phyloP scores from a whole-genome alignment of 305 asterid species.

The Solanum hybrid region DNA sequence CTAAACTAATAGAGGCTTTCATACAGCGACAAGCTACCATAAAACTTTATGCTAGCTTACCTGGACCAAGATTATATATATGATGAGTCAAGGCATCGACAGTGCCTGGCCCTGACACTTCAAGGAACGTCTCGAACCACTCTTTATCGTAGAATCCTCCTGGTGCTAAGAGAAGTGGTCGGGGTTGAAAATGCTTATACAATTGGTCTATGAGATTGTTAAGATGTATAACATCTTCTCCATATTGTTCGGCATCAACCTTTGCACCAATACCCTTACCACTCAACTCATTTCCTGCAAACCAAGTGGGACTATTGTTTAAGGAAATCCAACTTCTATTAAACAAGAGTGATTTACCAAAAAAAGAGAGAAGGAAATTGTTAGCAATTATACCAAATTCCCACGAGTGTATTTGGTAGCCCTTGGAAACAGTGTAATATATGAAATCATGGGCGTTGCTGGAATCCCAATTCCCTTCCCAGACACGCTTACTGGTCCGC shows the following conservation, averaged over 20 bases:
- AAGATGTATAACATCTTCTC: slow-evolving; percentile 51
- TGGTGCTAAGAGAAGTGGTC: slow-evolving; percentile 63
- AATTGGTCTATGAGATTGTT: slow-evolving; percentile 39
- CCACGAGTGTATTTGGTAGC: slow-evolving; percentile 69
- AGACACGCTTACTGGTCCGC: slow-evolving; percentile 24
- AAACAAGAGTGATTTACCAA: neutral
- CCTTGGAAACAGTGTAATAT: slow-evolving; percentile 63
- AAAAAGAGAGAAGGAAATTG: neutral
- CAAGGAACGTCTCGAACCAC: slow-evolving; percentile 62
- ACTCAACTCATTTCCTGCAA: slow-evolving; percentile 76
- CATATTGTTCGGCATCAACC: slow-evolving; percentile 62
- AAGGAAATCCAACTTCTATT: neutral
- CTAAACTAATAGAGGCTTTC: neutral
- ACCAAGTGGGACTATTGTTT: slow-evolving; percentile 2
- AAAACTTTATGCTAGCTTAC: slow-evolving; percentile 18
- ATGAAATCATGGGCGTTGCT: slow-evolving; percentile 66
- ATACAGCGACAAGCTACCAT: neutral
- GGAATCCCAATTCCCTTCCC: slow-evolving; percentile 83
- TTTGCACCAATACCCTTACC: slow-evolving; percentile 79
- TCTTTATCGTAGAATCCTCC: slow-evolving; percentile 81
- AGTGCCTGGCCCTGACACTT: slow-evolving; percentile 51
- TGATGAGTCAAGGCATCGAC: slow-evolving; percentile 65
- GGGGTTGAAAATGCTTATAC: slow-evolving; percentile 29
- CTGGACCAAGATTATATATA: slow-evolving; percentile 77
- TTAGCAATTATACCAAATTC: slow-evolving; percentile 56